These are phyloP conservation scores for Trifolium subterraneum DNA, from an alignment of 306 rosid species.

Conservation along the genomic window DNA sequence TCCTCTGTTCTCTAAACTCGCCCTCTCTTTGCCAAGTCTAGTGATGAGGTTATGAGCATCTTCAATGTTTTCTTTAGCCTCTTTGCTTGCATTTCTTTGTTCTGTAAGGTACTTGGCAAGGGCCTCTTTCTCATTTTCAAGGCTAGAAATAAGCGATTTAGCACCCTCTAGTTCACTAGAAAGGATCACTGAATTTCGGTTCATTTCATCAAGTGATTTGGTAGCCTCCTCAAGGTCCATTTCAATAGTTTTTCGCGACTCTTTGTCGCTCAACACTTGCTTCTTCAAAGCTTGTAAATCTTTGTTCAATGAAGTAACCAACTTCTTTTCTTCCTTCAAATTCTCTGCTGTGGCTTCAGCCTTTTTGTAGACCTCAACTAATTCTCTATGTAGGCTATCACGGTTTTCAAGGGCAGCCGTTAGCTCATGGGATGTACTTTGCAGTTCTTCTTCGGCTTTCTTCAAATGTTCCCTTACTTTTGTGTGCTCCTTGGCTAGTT, in stretches of 20 bases:
- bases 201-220: conserved; percentile 82
- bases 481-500: conserved; percentile 58
- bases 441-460: conserved; percentile 61
- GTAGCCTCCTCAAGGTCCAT: conserved; percentile 76
- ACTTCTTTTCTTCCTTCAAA: conserved; percentile 66
- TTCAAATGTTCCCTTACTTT: conserved; percentile 55
- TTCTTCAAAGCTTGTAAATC: conserved; percentile 64
- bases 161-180: conserved; percentile 65
- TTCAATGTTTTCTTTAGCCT: conserved; percentile 76
- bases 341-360: conserved; percentile 63
- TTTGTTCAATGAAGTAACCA: conserved; percentile 59
- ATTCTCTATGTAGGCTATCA: conserved; percentile 66
- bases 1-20: conserved; percentile 62
- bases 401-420: conserved; percentile 51
- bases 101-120: conserved; percentile 60
- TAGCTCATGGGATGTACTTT: conserved; percentile 55
- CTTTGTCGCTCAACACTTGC: conserved; percentile 65
- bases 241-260: conserved; percentile 62
- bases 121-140: conserved; percentile 77
- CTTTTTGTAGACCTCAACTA: conserved; percentile 62
- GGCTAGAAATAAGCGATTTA: conserved; percentile 56
- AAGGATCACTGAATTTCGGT: conserved; percentile 63
- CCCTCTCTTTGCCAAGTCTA: conserved; percentile 76
- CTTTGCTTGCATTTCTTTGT: conserved; percentile 63
- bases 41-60: conserved; percentile 78